phyloP scores from a whole-genome alignment of 2,329 filamentous ascomycete genomes.

The Alternaria hordeiaustralica region DNA sequence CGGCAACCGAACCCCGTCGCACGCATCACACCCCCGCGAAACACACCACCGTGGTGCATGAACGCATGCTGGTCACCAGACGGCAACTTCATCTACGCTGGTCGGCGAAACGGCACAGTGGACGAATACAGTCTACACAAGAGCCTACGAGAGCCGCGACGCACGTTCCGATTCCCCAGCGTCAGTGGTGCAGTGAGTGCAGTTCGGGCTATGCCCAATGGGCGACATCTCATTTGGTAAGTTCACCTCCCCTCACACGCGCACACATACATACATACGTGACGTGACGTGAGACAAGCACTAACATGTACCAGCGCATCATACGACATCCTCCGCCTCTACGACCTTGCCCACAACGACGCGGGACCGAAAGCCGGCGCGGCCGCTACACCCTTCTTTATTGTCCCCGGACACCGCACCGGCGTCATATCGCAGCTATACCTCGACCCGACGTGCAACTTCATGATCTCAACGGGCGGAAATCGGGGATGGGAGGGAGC shows the following conservation, averaged over 20 bases:
- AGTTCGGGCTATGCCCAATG: constrained; percentile 89
- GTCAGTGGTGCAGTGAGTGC: constrained; percentile 91
- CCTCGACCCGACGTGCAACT: constrained; percentile 84
- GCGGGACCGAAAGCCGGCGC: constrained; percentile 69
- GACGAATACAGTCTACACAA: constrained; percentile 93
- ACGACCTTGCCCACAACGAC: constrained; percentile 73
- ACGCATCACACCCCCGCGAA: constrained; percentile 73
- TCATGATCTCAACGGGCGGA: constrained; percentile 90
- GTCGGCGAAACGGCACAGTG: constrained; percentile 87
- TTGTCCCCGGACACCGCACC: constrained; percentile 87
- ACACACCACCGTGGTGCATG: constrained; percentile 95
- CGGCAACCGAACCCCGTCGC: constrained; percentile 79
- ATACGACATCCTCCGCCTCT: constrained; percentile 90
- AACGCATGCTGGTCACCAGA: constrained; percentile 95
- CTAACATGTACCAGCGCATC: constrained; percentile 68
- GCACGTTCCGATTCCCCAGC: constrained; percentile 84
- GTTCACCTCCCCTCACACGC: constrained; percentile 24
- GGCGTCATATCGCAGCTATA: constrained; percentile 88
- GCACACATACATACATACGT: not conserved
- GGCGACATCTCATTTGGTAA: constrained; percentile 86
- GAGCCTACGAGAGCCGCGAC: constrained; percentile 73
- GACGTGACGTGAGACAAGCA: not conserved
- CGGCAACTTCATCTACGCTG: constrained; percentile 93
- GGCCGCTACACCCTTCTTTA: constrained; percentile 84
- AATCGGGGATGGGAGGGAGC: constrained; percentile 95